Base-by-base conservation (phyloP, 1,284 basidiomycete species). In the Hemileia vastatrix region DNA sequence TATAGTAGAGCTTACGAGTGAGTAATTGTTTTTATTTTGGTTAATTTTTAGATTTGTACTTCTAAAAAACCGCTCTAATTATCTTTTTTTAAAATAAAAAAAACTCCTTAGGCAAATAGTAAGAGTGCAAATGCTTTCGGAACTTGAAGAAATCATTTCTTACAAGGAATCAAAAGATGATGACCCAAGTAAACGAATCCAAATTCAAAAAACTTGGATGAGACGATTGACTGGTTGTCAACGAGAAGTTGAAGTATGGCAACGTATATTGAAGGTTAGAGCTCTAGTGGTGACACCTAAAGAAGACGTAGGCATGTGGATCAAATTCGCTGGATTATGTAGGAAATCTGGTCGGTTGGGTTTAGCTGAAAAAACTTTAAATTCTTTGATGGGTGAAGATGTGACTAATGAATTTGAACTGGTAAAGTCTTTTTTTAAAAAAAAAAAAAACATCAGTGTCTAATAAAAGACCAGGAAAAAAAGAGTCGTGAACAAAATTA, bases 231-330 rank as follows among this genome's bases (percentile, higher is more conserved):
- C 91, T 78, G 95, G 93, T 1, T 97, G 94, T 77, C 93, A 98
- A 75, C 89, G 91, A 15, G 95, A 98, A 69, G 95, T 98, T 18
- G 95, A 99, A 76, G 92, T 96, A 3, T 99, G 95, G 95, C 95
- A 98, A 77, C 85, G 94, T 21, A 91, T 98, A 53, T 79, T 99
- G 15, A 94, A 97, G 79, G 91, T 99, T 44, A 85, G 95, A 64
- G 91, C 92, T 0, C 82, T 98, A 54, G 93, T 99, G 21, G 80
- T 97, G 32, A 89, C 85, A 50, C 95, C 95, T 0, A 88, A 88
- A 67, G 92, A 96, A 70, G 93, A 97, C 72, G 91, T 90, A 56
- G 84, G 89, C 59, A 97, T 96, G 83, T 97, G 94, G 94, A 97
- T 91, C 77, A 87, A 89, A 76, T 90, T 91, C 71, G 89, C 88